Conservation (phyloP, 441 rosid genomes). For the Isatis lusitanica region DNA sequence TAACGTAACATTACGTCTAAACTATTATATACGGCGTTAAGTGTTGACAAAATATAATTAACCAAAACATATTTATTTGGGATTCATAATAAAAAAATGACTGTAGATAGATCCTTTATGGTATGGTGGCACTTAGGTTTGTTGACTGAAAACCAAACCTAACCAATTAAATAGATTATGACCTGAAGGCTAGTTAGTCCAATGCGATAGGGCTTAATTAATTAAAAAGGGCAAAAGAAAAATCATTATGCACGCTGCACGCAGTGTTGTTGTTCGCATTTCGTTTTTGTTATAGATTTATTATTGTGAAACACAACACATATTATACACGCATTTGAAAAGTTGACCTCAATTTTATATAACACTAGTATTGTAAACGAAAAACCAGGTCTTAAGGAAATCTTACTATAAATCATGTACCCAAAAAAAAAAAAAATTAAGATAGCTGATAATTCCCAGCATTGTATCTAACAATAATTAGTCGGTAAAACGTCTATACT, state of each 20-base stretch:
- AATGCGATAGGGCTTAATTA: neutral
- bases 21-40: neutral
- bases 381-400: slow-evolving; percentile 3
- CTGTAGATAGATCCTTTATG: neutral
- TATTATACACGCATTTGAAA: slow-evolving; percentile 11
- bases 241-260: neutral
- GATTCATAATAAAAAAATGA: neutral
- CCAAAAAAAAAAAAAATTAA: neutral
- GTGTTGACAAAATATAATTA: neutral
- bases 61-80: neutral
- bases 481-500: slow-evolving; percentile 17
- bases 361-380: neutral
- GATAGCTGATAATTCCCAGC: neutral
- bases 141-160: slow-evolving; percentile 17
- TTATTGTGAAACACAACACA: slow-evolving; percentile 10
- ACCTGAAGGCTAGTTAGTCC: neutral
- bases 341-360: neutral
- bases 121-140: neutral
- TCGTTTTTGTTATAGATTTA: neutral
- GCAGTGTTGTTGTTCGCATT: neutral
- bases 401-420: neutral
- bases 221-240: neutral
- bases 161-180: slow-evolving; percentile 25
- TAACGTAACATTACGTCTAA: neutral
- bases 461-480: neutral